Evolutionary conservation across 2,329 filamentous ascomycete genomes (phyloP).

Genomic region (Phialemonium atrogriseum): DNA sequence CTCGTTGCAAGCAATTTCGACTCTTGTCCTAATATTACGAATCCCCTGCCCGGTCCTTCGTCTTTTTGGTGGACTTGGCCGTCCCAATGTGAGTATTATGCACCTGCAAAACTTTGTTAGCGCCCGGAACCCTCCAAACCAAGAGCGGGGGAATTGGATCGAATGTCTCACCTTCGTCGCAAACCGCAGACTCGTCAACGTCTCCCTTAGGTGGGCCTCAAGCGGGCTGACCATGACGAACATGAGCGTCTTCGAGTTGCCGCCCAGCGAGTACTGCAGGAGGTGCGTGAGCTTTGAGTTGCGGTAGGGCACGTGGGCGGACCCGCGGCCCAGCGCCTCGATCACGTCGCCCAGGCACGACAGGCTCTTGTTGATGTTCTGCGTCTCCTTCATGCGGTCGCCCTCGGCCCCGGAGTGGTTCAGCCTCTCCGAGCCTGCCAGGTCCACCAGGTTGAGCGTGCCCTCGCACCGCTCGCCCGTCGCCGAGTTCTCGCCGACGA

Average conservation of each 20-base stretch:
- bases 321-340: conserved; percentile 78
- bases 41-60: conserved; percentile 29
- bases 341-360: conserved; percentile 93
- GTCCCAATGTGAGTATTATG: conserved; percentile 90
- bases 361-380: conserved; percentile 94
- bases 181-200: conserved; percentile 88
- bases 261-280: conserved; percentile 87
- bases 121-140: too few relatives aligned
- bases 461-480: conserved; percentile 84
- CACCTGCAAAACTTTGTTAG: conserved; percentile 39
- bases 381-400: conserved; percentile 83
- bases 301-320: conserved; percentile 81
- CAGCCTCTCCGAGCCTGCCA: conserved; percentile 86
- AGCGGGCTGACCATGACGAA: conserved; percentile 97
- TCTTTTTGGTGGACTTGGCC: conserved; percentile 66
- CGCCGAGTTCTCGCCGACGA: conserved; percentile 58
- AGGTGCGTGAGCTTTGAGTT: conserved; percentile 97
- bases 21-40: conserved; percentile 19
- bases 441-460: conserved; percentile 88
- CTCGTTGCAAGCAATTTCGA: too few relatives aligned
- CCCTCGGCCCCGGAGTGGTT: conserved; percentile 83
- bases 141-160: too few relatives aligned
- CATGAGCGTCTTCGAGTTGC: conserved; percentile 97
- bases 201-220: conserved; percentile 85
- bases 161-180: conserved; percentile 86